Percentiles rank a stretch among this genome's conserved stretches.
phyloP scores from a whole-genome alignment of 345 rosid species.

The Gossypium australe region DNA sequence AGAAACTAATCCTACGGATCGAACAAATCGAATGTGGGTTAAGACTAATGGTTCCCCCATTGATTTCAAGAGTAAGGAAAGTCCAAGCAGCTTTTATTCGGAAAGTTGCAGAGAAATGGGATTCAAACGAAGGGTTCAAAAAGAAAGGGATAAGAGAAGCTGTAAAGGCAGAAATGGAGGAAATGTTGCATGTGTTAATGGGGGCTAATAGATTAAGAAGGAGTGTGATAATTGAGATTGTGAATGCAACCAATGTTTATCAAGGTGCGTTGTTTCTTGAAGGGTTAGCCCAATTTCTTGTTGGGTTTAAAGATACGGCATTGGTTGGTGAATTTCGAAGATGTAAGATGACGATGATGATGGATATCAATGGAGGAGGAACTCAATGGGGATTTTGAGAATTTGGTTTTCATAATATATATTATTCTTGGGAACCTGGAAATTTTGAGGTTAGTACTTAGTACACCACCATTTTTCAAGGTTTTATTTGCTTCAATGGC shows the following conservation, averaged over 20 bases:
- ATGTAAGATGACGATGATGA: slow-evolving; percentile 17
- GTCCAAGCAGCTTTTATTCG: slow-evolving; percentile 43
- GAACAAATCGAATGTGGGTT: slow-evolving; percentile 80
- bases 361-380: slow-evolving; percentile 12
- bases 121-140: slow-evolving; percentile 7
- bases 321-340: slow-evolving; percentile 42
- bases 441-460: no score
- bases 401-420: no score
- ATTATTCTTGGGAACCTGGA: no score
- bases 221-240: slow-evolving; percentile 64
- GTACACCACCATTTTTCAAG: no score
- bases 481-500: no score
- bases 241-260: slow-evolving; percentile 45
- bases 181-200: slow-evolving; percentile 52
- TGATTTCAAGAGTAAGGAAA: slow-evolving; percentile 40
- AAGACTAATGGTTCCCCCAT: slow-evolving; percentile 70
- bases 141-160: slow-evolving; percentile 30
- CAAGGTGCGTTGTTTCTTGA: slow-evolving; percentile 85
- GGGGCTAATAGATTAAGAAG: slow-evolving; percentile 69
- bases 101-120: slow-evolving; percentile 47
- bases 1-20: slow-evolving; percentile 31
- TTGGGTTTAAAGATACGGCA: slow-evolving; percentile 55
- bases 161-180: slow-evolving; percentile 56
- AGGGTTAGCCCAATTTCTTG: slow-evolving; percentile 69
- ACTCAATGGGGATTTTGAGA: not conserved